phyloP scores from a whole-genome alignment of 2,329 filamentous ascomycete species.

The Endoconidiophora laricicola region DNA sequence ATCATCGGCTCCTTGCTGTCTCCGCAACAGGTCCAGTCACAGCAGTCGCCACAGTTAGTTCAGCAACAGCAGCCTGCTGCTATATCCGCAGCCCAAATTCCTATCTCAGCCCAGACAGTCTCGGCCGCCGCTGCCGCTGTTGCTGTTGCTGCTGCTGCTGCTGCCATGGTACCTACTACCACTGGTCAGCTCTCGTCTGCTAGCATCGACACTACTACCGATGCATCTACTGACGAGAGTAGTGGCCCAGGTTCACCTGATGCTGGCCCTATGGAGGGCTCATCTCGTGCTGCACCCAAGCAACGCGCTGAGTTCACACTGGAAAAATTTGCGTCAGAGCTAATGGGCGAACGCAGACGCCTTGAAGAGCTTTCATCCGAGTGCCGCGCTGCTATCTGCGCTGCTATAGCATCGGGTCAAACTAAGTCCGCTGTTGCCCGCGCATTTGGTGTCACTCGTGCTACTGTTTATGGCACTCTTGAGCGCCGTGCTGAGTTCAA shows the following conservation, averaged over 20 bases:
- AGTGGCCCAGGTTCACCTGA: conserved; percentile 5
- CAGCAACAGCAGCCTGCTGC: background rate
- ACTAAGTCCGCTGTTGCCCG: conserved; percentile 13
- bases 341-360: conserved; percentile 11
- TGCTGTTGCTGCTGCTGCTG: background rate
- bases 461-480: conserved; percentile 12
- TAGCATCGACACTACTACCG: conserved; percentile 5
- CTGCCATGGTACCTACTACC: background rate
- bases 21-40: conserved; percentile 7
- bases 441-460: conserved; percentile 13
- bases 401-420: conserved; percentile 12
- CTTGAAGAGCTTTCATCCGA: conserved; percentile 12
- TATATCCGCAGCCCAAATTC: background rate
- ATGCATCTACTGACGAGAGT: conserved; percentile 8
- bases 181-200: background rate
- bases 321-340: conserved; percentile 9
- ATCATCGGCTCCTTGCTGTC: conserved; percentile 9
- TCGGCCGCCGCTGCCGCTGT: background rate
- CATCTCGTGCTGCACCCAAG: background rate
- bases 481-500: conserved; percentile 11
- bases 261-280: background rate
- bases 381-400: conserved; percentile 12
- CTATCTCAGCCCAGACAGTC: background rate
- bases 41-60: background rate
- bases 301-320: conserved; percentile 9